These are phyloP conservation scores for Periconia sp. DNA, from an alignment of 2,329 filamentous ascomycete species.

Conservation along the genomic window DNA sequence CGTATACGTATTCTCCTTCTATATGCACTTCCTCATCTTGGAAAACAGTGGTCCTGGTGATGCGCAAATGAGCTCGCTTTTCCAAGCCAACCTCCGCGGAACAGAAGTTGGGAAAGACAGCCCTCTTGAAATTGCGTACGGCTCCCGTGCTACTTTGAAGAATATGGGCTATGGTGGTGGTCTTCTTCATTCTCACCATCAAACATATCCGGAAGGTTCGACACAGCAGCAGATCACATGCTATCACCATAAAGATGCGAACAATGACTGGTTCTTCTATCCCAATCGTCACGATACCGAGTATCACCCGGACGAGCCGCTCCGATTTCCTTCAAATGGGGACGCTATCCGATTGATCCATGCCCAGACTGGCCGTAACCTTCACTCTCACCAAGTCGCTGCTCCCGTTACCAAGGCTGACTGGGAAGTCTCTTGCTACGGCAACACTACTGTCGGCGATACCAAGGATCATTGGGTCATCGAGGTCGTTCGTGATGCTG, in stretches of 20 bases:
- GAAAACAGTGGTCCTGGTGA: slow-evolving; percentile 94
- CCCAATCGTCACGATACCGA: slow-evolving; percentile 79
- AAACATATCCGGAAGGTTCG: slow-evolving; percentile 94
- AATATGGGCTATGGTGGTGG: slow-evolving; percentile 99
- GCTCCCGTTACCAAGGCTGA: slow-evolving; percentile 89
- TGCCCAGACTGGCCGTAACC: slow-evolving; percentile 91
- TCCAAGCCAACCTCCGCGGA: slow-evolving; percentile 93
- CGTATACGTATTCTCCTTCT: slow-evolving; percentile 96
- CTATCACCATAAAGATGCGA: slow-evolving; percentile 99
- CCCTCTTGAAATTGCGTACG: slow-evolving; percentile 85
- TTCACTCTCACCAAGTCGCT: slow-evolving; percentile 89
- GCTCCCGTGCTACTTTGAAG: slow-evolving; percentile 90
- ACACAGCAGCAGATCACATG: slow-evolving; percentile 95
- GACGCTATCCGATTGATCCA: slow-evolving; percentile 85
- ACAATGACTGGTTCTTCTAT: slow-evolving; percentile 99
- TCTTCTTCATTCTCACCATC: slow-evolving; percentile 92
- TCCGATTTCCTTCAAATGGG: slow-evolving; percentile 75
- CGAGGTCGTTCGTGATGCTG: slow-evolving; percentile 87
- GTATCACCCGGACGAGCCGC: slow-evolving; percentile 69
- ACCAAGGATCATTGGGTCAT: slow-evolving; percentile 97
- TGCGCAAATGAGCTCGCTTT: slow-evolving; percentile 99
- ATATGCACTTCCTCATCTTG: slow-evolving; percentile 88
- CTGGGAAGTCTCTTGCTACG: slow-evolving; percentile 92
- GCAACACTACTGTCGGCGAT: slow-evolving; percentile 92
- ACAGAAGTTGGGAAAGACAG: slow-evolving; percentile 94